Conservation (phyloP, 306 rosid species). For the Mimosa bimucronata region DNA sequence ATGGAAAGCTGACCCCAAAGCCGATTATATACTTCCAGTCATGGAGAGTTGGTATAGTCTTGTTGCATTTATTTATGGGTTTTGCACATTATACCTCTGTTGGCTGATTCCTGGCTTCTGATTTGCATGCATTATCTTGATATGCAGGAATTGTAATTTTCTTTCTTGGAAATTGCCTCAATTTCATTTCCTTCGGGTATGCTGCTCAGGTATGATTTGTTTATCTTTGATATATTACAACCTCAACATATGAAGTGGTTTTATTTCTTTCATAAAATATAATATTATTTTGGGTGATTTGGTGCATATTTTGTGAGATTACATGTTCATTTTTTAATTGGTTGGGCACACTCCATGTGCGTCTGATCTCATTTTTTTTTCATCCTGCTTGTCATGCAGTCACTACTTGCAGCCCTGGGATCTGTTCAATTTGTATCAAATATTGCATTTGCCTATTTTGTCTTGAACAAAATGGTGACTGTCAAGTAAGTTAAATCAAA, state of each 20-base stretch:
- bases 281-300: neutral
- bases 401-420: constrained; percentile 98
- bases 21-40: constrained; percentile 81
- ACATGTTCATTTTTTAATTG: neutral
- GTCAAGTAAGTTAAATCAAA: constrained; percentile 76
- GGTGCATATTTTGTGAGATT: neutral
- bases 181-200: constrained; percentile 94
- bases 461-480: constrained; percentile 89
- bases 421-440: constrained; percentile 95
- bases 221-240: constrained; percentile 13
- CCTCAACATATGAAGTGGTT: constrained; percentile 16
- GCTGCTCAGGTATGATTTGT: constrained; percentile 88
- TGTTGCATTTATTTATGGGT: constrained; percentile 29
- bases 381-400: constrained; percentile 55
- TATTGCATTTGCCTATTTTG: constrained; percentile 96
- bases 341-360: constrained; percentile 25
- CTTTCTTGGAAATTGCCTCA: constrained; percentile 89
- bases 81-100: constrained; percentile 33
- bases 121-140: constrained; percentile 26
- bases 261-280: constrained; percentile 23
- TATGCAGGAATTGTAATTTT: constrained; percentile 83
- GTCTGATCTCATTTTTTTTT: constrained; percentile 8
- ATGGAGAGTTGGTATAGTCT: constrained; percentile 87
- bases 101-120: constrained; percentile 29
- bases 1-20: constrained; percentile 72